phyloP scores from a whole-genome alignment of 106 monocot genomes.

The Platanthera zijinensis region DNA sequence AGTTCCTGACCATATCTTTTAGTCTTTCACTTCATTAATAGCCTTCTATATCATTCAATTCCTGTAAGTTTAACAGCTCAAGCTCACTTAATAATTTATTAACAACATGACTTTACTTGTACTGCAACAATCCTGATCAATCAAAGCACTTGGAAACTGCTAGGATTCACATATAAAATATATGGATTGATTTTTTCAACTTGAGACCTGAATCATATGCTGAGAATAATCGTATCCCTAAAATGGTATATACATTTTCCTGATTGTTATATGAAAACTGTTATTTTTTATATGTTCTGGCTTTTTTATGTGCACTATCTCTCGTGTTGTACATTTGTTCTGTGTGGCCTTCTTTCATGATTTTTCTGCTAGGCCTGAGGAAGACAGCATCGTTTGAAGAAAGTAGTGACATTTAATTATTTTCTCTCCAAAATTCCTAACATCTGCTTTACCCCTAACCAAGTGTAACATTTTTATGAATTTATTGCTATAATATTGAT shows the following conservation, averaged over 20 bases:
- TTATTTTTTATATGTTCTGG: neutral
- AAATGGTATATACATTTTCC: slow-evolving; percentile 41
- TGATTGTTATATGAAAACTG: neutral
- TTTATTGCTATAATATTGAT: too few species aligned
- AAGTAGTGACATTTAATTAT: too few species aligned
- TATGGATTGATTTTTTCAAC: slow-evolving; percentile 96
- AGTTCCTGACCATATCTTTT: too few species aligned
- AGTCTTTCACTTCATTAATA: neutral
- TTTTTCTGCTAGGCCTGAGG: too few species aligned
- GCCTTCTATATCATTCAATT: neutral
- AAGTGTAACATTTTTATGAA: too few species aligned
- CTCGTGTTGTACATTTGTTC: too few species aligned
- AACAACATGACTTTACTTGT: neutral
- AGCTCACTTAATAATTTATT: neutral
- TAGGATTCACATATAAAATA: slow-evolving; percentile 81
- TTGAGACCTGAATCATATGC: slow-evolving; percentile 96
- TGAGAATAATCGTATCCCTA: slow-evolving; percentile 91
- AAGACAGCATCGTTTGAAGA: too few species aligned
- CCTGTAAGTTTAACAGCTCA: neutral
- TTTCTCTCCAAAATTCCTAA: too few species aligned
- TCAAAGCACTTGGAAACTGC: slow-evolving; percentile 99
- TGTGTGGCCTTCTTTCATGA: too few species aligned
- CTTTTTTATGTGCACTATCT: too few species aligned
- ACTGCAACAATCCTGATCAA: slow-evolving; percentile 88
- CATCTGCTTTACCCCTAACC: too few species aligned